Evolutionary conservation across 805 yeast genomes (phyloP).

Genomic region (Yarrowia deformans): DNA sequence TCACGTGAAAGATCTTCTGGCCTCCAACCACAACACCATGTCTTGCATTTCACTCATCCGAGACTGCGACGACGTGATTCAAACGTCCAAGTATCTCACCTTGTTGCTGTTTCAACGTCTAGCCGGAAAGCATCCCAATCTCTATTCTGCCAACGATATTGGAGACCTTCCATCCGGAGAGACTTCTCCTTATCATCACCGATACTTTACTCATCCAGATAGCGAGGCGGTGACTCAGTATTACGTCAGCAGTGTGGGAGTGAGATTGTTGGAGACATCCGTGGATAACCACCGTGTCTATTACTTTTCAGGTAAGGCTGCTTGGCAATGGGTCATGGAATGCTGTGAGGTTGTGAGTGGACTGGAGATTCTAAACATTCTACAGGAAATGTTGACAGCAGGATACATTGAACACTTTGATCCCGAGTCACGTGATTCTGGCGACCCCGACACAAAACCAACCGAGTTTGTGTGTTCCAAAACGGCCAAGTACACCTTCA

Average conservation of each 20-base stretch:
- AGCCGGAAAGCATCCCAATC: conserved; percentile 71
- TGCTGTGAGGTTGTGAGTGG: conserved; percentile 73
- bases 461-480: conserved; percentile 18
- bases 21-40: conserved; percentile 67
- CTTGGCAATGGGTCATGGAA: conserved; percentile 88
- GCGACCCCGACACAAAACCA: neutral
- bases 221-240: conserved; percentile 84
- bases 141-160: conserved; percentile 66
- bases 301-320: conserved; percentile 75
- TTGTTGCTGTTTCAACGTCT: conserved; percentile 66
- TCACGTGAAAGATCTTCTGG: neutral
- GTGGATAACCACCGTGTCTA: conserved; percentile 44
- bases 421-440: neutral
- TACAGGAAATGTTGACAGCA: conserved; percentile 49
- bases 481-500: conserved; percentile 19
- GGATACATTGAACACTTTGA: conserved; percentile 42
- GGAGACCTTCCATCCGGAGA: conserved; percentile 54
- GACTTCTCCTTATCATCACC: conserved; percentile 68
- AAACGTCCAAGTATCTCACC: conserved; percentile 69
- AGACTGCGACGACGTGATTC: conserved; percentile 62
- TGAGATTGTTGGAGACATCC: conserved; percentile 62
- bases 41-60: conserved; percentile 72
- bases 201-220: conserved; percentile 86
- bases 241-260: conserved; percentile 70
- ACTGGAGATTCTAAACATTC: conserved; percentile 43